Base-by-base conservation (phyloP, 108 stramenopile genomes). In the Thalassiosira profunda region DNA sequence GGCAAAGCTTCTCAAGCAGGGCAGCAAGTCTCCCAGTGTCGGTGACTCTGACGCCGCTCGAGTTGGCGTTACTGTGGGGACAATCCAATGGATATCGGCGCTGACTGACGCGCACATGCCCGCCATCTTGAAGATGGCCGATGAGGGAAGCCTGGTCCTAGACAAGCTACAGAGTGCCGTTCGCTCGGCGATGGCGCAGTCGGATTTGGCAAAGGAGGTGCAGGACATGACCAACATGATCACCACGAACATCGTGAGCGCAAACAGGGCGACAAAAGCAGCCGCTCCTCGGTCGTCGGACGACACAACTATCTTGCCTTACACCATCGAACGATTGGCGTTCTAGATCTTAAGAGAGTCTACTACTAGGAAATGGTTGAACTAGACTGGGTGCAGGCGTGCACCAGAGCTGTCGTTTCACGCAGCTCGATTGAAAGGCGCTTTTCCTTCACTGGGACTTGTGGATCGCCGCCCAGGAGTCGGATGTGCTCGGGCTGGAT, bases 31-130 rank as follows among this genome's bases (percentile, higher is more conserved):
- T 35, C 30, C 7, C 34, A 36, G 44, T 12, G 28, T 14, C 25
- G 12, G 51, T 7, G 40, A 38, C 6, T 48, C 24, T 25, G 24
- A 10, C 5, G 15, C 29, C 14, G 42, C 20, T 5, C 54, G 43
- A 43, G 12, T 33, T 17, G 26, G 53, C 65, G 55, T 69, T 37
- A 55, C 33, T 37, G 25, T 54, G 49, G 58, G 77, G 17, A 45
- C 63, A 18, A 65, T 79, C 42, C 58, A 79, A 12, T 79, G 77
- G 77, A 71, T 79, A 54, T 41, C 77, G n/a, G 63, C 77, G 9
- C 24, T 79, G 20, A 66, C 70, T 18, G 77, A 79, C 53, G 69
- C 77, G 65, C 77, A 79, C 28, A 46, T 70, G 69, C 5, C 52
- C 26, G 71, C 53, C 29, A 64, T 79, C 18, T 12, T 79, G 24